A percentile compares a stretch with the other conserved stretches of the same genome.
Evolutionary conservation across 208 protist genomes (phyloP).

Genomic region (Blastocrithidia nonstop): DNA sequence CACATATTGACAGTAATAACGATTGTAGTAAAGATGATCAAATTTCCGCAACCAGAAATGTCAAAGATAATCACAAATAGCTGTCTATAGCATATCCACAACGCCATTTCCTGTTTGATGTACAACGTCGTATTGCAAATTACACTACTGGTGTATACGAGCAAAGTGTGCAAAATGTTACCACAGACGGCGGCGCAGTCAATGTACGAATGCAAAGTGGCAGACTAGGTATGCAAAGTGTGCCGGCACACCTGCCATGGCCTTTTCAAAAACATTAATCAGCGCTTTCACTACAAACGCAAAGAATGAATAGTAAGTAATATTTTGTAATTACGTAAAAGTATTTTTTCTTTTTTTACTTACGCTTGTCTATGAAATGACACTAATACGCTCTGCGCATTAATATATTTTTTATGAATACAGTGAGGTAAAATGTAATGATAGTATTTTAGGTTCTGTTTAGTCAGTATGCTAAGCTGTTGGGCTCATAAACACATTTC

Average conservation of each 20-base stretch:
- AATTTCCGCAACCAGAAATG: no score
- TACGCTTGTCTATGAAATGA: not conserved
- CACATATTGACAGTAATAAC: no score
- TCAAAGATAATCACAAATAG: no score
- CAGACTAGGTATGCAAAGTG: constrained; percentile 34
- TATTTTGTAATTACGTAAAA: no score
- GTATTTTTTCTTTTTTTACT: not conserved
- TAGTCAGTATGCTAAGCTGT: no score
- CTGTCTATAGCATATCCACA: constrained; percentile 18
- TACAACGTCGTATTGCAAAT: constrained; percentile 20
- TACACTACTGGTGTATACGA: constrained; percentile 25
- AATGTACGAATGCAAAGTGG: constrained; percentile 30
- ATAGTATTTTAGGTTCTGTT: no score
- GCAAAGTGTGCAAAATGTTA: constrained; percentile 12
- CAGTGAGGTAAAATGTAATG: no score
- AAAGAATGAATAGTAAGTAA: not conserved
- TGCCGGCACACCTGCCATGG: constrained; percentile 51
- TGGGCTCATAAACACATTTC: no score
- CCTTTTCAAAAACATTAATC: constrained; percentile 14
- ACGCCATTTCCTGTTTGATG: constrained; percentile 29
- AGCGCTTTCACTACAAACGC: not conserved
- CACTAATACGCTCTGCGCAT: not conserved
- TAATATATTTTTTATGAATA: no score
- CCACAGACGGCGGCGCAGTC: constrained; percentile 16
- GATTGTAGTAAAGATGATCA: no score